A percentile compares a stretch with the other conserved stretches of the same genome.
These are phyloP conservation scores for Mycena venus DNA, from an alignment of 768 basidiomycete species.

Conservation along the genomic window DNA sequence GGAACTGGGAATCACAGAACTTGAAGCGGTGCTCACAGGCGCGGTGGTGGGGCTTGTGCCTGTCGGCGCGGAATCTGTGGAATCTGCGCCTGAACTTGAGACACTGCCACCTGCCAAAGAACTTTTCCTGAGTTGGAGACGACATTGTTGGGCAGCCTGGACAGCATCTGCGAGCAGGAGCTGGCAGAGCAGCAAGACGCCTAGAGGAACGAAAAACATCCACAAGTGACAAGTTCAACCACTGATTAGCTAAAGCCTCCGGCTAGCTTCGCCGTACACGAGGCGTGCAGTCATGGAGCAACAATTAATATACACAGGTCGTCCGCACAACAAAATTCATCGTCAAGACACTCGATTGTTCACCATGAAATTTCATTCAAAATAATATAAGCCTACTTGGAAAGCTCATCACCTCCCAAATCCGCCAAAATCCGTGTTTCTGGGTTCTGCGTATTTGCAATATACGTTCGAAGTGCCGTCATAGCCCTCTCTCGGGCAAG, in stretches of 20 bases:
- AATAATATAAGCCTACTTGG: too few relatives aligned
- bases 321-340: neutral
- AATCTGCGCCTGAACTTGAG: neutral
- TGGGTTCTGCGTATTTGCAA: too few relatives aligned
- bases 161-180: slow-evolving; percentile 27
- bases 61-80: slow-evolving; percentile 8
- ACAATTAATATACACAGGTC: neutral
- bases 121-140: slow-evolving; percentile 36
- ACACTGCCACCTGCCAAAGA: slow-evolving; percentile 16
- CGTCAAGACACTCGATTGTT: too few relatives aligned
- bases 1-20: slow-evolving; percentile 30
- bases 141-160: slow-evolving; percentile 48
- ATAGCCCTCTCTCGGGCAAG: slow-evolving; percentile 42
- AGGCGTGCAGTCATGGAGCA: neutral
- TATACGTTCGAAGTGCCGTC: neutral
- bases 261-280: slow-evolving; percentile 14
- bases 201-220: slow-evolving; percentile 32
- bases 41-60: slow-evolving; percentile 1
- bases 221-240: slow-evolving; percentile 14
- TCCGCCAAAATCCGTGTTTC: neutral
- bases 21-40: neutral
- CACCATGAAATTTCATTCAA: too few relatives aligned
- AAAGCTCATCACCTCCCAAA: neutral
- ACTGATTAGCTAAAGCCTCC: neutral
- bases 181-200: slow-evolving; percentile 39